Conservation (phyloP, 78 protist species). For the Emiliania huxleyi region DNA sequence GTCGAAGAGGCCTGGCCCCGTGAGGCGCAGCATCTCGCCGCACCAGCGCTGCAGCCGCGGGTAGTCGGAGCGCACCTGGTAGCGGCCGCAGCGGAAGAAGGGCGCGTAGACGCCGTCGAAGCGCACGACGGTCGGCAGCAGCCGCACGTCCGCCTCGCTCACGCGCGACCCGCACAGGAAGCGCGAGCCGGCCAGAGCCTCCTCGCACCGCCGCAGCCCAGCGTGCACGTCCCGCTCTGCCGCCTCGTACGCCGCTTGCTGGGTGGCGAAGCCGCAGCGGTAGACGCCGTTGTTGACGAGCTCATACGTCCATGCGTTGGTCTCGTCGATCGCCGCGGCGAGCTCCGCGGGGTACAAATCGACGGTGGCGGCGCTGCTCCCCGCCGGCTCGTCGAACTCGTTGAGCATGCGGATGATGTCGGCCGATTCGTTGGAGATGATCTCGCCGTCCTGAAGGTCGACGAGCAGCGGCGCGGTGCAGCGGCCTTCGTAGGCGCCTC, state of each 20-base stretch:
- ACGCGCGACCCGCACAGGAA: conserved; percentile 63
- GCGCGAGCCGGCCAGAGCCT: conserved; percentile 26
- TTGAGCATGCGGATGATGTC: conserved; percentile 76
- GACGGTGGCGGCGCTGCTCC: background rate
- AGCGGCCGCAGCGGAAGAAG: conserved; percentile 71
- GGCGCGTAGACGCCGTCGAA: conserved; percentile 79
- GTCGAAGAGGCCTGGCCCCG: background rate
- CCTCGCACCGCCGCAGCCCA: conserved; percentile 71
- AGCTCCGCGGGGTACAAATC: conserved; percentile 72
- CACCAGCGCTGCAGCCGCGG: conserved; percentile 64
- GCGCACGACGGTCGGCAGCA: conserved; percentile 77
- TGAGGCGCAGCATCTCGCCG: conserved; percentile 61
- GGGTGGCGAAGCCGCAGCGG: conserved; percentile 72
- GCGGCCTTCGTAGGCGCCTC: conserved; percentile 38
- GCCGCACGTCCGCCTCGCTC: conserved; percentile 84
- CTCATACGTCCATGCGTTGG: conserved; percentile 62
- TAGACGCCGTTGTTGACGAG: conserved; percentile 86
- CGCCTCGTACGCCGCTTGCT: conserved; percentile 60
- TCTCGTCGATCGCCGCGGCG: conserved; percentile 56
- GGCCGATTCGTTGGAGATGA: conserved; percentile 83
- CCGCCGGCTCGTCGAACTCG: conserved; percentile 37
- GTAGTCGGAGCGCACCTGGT: conserved; percentile 63
- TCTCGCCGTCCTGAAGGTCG: conserved; percentile 63
- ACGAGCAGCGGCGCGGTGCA: conserved; percentile 82
- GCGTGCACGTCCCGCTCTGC: conserved; percentile 64